These are phyloP conservation scores for Pulveroboletus sp. DNA, from an alignment of 768 basidiomycete species.

Conservation along the genomic window DNA sequence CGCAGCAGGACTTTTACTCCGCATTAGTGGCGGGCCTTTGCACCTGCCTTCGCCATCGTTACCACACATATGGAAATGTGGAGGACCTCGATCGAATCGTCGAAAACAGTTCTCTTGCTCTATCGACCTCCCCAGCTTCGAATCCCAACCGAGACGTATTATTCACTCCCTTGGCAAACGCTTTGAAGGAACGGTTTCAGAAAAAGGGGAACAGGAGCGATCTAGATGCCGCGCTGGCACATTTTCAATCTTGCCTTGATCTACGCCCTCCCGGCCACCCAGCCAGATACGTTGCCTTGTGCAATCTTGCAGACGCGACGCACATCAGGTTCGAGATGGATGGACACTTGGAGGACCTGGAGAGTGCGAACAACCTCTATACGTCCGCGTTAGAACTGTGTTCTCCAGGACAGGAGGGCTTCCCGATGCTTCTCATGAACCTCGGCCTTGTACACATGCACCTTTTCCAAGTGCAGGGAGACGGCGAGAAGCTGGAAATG, in stretches of 20 bases:
- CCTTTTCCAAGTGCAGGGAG: constrained; percentile 13
- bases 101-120: constrained; percentile 7
- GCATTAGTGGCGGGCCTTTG: constrained; percentile 15
- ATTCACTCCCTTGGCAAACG: constrained; percentile 17
- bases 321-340: constrained; percentile 21
- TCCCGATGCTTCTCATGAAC: constrained; percentile 6
- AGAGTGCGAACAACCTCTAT: constrained; percentile 11
- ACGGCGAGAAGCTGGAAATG: constrained; percentile 13
- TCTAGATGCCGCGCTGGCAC: constrained; percentile 16
- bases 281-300: constrained; percentile 8
- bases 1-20: constrained; percentile 11
- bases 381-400: constrained; percentile 15
- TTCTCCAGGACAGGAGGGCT: constrained; percentile 14
- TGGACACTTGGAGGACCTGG: constrained; percentile 24
- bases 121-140: constrained; percentile 1
- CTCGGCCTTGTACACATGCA: constrained; percentile 7
- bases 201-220: constrained; percentile 13
- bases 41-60: constrained; percentile 18
- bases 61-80: constrained; percentile 14
- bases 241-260: constrained; percentile 15
- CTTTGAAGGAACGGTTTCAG: constrained; percentile 16
- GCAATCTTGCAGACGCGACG: constrained; percentile 22
- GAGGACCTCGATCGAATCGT: constrained; percentile 17
- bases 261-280: constrained; percentile 22
- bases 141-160: constrained; percentile 15